These are phyloP conservation scores for Leptomonas pyrrhocoris DNA, from an alignment of 208 protist genomes.

Conservation along the genomic window DNA sequence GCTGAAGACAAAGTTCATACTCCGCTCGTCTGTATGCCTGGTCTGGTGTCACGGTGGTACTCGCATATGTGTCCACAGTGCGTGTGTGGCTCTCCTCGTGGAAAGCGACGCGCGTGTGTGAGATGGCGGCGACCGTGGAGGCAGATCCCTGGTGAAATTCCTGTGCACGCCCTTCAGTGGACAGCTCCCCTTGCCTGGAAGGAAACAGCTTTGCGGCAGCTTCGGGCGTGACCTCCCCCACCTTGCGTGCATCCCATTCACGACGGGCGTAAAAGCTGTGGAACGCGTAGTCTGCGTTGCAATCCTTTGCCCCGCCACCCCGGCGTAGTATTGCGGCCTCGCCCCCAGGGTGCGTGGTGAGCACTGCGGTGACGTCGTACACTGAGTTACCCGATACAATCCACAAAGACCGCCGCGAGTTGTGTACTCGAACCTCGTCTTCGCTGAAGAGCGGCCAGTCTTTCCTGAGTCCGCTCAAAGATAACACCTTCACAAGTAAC, in stretches of 20 bases:
- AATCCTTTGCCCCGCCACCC: constrained; percentile 68
- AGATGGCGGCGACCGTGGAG: not conserved
- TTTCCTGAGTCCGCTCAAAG: constrained; percentile 43
- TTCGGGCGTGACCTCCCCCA: constrained; percentile 56
- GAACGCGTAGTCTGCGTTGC: constrained; percentile 64
- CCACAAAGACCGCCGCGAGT: constrained; percentile 68
- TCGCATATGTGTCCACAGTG: constrained; percentile 30
- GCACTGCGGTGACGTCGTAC: constrained; percentile 77
- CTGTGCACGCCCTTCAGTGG: not conserved
- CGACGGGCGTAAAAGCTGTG: constrained; percentile 65
- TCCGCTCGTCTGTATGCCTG: constrained; percentile 13
- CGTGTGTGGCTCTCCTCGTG: constrained; percentile 34
- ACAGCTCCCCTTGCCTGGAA: not conserved
- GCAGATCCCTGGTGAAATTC: not conserved
- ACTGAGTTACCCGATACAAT: constrained; percentile 79
- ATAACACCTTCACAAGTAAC: constrained; percentile 21
- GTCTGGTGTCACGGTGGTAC: constrained; percentile 21
- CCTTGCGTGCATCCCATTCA: constrained; percentile 59
- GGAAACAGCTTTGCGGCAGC: constrained; percentile 34
- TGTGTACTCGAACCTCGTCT: constrained; percentile 74
- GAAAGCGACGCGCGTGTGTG: constrained; percentile 2
- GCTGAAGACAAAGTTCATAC: constrained; percentile 7
- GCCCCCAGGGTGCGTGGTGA: constrained; percentile 71
- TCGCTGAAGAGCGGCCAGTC: constrained; percentile 59
- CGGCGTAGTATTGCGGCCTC: constrained; percentile 65